phyloP scores from a whole-genome alignment of 192 early-diverging fungal genomes.

The Entomortierella chlamydospora region DNA sequence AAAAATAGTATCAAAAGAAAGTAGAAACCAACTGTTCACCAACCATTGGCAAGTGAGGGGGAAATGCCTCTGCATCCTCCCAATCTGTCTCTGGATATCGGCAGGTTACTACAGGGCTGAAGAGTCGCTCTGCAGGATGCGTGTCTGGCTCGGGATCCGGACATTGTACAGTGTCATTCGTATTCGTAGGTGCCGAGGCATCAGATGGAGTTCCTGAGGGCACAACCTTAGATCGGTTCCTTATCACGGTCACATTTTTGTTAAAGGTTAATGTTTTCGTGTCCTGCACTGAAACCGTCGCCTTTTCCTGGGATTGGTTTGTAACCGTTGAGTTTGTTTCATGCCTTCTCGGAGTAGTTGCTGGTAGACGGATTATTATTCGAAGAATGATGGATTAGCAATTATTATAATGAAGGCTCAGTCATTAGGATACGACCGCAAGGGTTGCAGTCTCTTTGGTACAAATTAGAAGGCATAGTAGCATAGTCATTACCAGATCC shows the following conservation, averaged over 20 bases:
- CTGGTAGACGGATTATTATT: too few relatives aligned
- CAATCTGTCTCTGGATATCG: slow-evolving; percentile 45
- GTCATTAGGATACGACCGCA: too few relatives aligned
- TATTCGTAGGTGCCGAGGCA: neutral
- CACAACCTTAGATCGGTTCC: slow-evolving; percentile 32
- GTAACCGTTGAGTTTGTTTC: neutral
- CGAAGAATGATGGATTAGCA: too few relatives aligned
- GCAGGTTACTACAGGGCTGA: slow-evolving; percentile 38
- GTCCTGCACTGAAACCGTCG: slow-evolving; percentile 21
- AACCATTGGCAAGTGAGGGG: slow-evolving; percentile 35
- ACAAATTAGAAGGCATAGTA: too few relatives aligned
- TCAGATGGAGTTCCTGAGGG: neutral
- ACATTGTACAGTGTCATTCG: neutral
- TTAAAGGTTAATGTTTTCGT: slow-evolving; percentile 15
- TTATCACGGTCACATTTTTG: slow-evolving; percentile 12
- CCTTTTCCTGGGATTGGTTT: neutral
- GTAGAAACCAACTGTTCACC: neutral
- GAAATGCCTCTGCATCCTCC: slow-evolving; percentile 35
- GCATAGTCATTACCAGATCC: slow-evolving; percentile 6
- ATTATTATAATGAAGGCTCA: neutral
- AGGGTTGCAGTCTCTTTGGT: too few relatives aligned
- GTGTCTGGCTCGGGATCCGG: neutral
- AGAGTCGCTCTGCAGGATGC: slow-evolving; percentile 34
- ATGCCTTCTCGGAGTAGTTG: neutral
- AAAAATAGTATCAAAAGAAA: neutral